phyloP scores from a whole-genome alignment of 768 basidiomycete species.

The Phaeotremella skinneri region DNA sequence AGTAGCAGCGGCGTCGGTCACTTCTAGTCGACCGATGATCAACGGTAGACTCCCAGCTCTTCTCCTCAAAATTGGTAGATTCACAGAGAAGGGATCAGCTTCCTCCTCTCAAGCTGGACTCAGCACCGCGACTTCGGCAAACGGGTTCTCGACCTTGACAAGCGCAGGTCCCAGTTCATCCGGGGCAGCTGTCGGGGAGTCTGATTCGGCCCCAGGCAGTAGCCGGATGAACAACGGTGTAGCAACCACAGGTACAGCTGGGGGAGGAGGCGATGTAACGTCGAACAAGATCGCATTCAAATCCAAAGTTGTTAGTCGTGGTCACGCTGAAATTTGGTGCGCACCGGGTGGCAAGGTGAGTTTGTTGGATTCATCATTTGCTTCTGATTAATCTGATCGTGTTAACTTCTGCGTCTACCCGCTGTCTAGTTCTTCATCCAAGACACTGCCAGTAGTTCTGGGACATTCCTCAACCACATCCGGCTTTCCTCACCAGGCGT shows the following conservation, averaged over 20 bases:
- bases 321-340: conserved; percentile 92
- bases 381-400: conserved; percentile 3
- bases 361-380: conserved; percentile 1
- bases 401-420: neutral
- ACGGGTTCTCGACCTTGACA: conserved; percentile 52
- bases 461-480: conserved; percentile 94
- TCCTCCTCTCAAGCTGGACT: neutral
- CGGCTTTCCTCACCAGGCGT: conserved; percentile 77
- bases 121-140: neutral
- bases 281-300: conserved; percentile 90
- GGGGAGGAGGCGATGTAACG: conserved; percentile 54
- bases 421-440: conserved; percentile 70
- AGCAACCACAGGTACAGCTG: conserved; percentile 31
- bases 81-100: conserved; percentile 69
- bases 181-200: conserved; percentile 19
- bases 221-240: conserved; percentile 4
- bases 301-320: conserved; percentile 88
- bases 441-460: conserved; percentile 84
- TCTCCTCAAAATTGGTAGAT: conserved; percentile 79
- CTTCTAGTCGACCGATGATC: conserved; percentile 15
- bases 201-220: neutral
- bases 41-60: conserved; percentile 36
- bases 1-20: conserved; percentile 26
- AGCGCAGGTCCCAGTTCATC: conserved; percentile 60
- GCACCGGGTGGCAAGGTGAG: conserved; percentile 54